Evolutionary conservation across 495 filamentous ascomycete genomes (phyloP).

Genomic region (Xylaria venustula): DNA sequence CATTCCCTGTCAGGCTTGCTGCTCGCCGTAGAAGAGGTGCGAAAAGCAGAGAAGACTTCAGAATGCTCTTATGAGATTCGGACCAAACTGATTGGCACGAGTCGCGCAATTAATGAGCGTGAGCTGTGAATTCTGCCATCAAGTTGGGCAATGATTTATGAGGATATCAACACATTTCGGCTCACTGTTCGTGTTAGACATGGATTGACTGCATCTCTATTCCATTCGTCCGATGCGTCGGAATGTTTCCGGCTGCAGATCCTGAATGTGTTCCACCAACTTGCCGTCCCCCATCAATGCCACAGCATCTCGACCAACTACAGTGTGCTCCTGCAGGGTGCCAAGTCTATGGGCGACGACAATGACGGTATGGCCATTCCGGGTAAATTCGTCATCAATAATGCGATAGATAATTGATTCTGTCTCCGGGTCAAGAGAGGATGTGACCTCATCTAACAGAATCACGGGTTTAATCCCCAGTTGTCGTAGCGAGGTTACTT

Average conservation of each 20-base stretch:
- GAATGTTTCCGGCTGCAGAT: background rate
- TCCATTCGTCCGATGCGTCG: too few relatives aligned
- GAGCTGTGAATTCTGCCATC: too few relatives aligned
- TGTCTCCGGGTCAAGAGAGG: conserved; percentile 49
- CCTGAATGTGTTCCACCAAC: background rate
- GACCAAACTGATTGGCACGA: too few relatives aligned
- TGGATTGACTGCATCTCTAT: too few relatives aligned
- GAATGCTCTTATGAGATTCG: too few relatives aligned
- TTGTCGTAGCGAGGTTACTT: conserved; percentile 58
- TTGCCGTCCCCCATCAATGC: background rate
- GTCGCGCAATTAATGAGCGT: too few relatives aligned
- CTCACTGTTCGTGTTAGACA: too few relatives aligned
- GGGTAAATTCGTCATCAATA: conserved; percentile 54
- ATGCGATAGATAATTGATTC: conserved; percentile 74
- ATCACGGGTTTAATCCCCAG: conserved; percentile 27
- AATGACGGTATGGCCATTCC: conserved; percentile 53
- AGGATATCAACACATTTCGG: too few relatives aligned
- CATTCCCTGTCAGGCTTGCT: too few relatives aligned
- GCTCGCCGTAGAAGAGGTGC: too few relatives aligned
- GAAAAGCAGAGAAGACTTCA: too few relatives aligned
- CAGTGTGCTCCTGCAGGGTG: background rate
- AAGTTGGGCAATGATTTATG: too few relatives aligned
- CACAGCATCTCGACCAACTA: background rate
- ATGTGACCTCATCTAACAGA: conserved; percentile 53
- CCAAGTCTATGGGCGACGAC: conserved; percentile 62